Percentiles rank a stretch among this genome's conserved stretches.
Conservation (phyloP, 345 rosid species). For the Populus tremula region DNA sequence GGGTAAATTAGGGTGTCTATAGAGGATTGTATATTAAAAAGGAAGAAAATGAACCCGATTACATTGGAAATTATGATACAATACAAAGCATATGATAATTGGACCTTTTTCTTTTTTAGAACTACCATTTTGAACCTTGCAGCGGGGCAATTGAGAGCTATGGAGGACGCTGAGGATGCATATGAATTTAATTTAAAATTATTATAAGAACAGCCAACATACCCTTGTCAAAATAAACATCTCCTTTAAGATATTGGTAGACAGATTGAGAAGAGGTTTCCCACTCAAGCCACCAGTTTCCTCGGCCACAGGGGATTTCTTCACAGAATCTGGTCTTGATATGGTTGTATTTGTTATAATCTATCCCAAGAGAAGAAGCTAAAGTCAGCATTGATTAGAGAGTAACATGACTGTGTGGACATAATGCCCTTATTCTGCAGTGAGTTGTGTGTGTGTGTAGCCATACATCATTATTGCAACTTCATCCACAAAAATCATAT, state of each 20-base stretch:
- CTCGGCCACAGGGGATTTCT: constrained; percentile 48
- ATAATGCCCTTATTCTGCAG: neutral
- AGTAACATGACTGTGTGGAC: neutral
- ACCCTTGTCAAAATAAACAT: constrained; percentile 92
- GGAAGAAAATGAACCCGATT: neutral
- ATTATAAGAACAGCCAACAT: constrained; percentile 32
- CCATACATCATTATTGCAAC: too few relatives aligned
- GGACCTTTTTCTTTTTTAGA: neutral
- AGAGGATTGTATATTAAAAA: neutral
- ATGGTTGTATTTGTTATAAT: constrained; percentile 90
- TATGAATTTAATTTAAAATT: neutral
- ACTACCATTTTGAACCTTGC: neutral
- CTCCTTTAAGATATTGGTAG: constrained; percentile 76
- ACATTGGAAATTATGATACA: neutral
- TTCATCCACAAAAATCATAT: too few relatives aligned
- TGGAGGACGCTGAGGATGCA: neutral
- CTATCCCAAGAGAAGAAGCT: constrained; percentile 31
- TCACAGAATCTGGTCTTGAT: constrained; percentile 73
- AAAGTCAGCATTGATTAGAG: neutral
- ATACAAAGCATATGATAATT: neutral
- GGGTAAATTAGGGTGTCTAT: neutral
- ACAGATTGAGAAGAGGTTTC: constrained; percentile 71
- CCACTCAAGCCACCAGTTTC: constrained; percentile 96
- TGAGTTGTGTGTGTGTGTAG: too few relatives aligned
- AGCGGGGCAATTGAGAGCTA: neutral